phyloP scores from a whole-genome alignment of 768 basidiomycete genomes.

The Boletellus ananas region DNA sequence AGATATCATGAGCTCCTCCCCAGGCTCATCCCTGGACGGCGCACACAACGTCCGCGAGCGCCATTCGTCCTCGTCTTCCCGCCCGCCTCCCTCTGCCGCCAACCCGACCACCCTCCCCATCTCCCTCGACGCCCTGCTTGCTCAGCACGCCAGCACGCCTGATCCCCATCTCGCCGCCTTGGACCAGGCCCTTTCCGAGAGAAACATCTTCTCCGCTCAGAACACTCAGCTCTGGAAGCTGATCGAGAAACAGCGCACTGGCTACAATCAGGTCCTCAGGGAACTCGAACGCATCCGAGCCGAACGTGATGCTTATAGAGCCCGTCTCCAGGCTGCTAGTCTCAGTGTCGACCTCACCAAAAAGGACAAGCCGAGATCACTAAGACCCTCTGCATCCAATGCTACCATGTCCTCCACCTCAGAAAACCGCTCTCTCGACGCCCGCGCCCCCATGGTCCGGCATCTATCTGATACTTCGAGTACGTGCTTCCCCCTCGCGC shows the following conservation, averaged over 20 bases:
- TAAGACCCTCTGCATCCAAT: slow-evolving; percentile 24
- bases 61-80: slow-evolving; percentile 20
- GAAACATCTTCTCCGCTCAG: slow-evolving; percentile 76
- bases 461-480: slow-evolving; percentile 34
- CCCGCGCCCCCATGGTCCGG: slow-evolving; percentile 19
- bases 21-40: slow-evolving; percentile 12
- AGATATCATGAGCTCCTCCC: slow-evolving; percentile 18
- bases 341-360: slow-evolving; percentile 38
- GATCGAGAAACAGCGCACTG: slow-evolving; percentile 84
- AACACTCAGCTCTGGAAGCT: slow-evolving; percentile 94
- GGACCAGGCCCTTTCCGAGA: slow-evolving; percentile 72
- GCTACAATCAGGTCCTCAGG: slow-evolving; percentile 76
- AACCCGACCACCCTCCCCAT: slow-evolving; percentile 33
- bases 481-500: slow-evolving; percentile 13
- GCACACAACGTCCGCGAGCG: slow-evolving; percentile 18
- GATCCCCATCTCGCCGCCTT: slow-evolving; percentile 61
- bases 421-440: slow-evolving; percentile 24
- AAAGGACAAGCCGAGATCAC: slow-evolving; percentile 23
- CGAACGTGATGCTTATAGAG: slow-evolving; percentile 66
- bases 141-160: slow-evolving; percentile 46
- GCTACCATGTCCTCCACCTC: slow-evolving; percentile 15
- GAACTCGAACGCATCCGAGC: slow-evolving; percentile 80
- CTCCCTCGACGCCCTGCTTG: slow-evolving; percentile 52
- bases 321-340: slow-evolving; percentile 30
- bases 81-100: slow-evolving; percentile 25